Evolutionary conservation across 2,329 filamentous ascomycete species (phyloP).

Genomic region (Lachnum nothofagi): DNA sequence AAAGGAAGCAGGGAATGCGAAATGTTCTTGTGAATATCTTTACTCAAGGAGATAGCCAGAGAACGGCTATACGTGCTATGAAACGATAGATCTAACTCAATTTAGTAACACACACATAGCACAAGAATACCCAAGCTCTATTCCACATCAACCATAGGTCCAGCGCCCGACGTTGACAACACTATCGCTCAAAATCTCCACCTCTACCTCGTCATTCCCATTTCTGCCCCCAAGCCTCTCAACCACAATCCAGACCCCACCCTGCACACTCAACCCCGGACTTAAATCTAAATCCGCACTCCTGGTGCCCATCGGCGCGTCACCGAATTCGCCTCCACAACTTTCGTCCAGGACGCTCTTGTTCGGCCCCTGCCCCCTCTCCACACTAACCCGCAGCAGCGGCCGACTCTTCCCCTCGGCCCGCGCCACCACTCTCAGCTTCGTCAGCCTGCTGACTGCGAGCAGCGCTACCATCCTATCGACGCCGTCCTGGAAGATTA

Average conservation of each 20-base stretch:
- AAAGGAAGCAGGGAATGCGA: not conserved
- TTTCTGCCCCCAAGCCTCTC: constrained; percentile 62
- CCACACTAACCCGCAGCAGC: constrained; percentile 65
- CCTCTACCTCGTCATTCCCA: constrained; percentile 45
- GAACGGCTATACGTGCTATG: constrained; percentile 7
- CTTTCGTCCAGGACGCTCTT: constrained; percentile 60
- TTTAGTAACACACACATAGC: not conserved
- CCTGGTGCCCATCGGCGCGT: constrained; percentile 60
- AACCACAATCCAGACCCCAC: constrained; percentile 72
- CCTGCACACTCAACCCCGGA: constrained; percentile 50
- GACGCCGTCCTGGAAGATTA: constrained; percentile 44
- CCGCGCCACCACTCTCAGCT: constrained; percentile 22
- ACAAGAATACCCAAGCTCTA: not conserved
- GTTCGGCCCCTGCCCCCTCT: constrained; percentile 66
- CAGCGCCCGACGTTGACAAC: constrained; percentile 32
- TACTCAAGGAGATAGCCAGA: constrained; percentile 4
- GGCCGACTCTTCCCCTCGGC: constrained; percentile 34
- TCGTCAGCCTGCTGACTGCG: constrained; percentile 22
- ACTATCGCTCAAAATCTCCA: constrained; percentile 44
- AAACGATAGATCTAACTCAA: not conserved
- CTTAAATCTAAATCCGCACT: constrained; percentile 71
- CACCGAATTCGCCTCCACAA: constrained; percentile 68
- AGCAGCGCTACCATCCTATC: constrained; percentile 43
- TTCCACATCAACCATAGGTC: constrained; percentile 19
- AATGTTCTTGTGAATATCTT: not conserved